Conservation (phyloP, 495 filamentous ascomycete species). For the Neurospora sp. region DNA sequence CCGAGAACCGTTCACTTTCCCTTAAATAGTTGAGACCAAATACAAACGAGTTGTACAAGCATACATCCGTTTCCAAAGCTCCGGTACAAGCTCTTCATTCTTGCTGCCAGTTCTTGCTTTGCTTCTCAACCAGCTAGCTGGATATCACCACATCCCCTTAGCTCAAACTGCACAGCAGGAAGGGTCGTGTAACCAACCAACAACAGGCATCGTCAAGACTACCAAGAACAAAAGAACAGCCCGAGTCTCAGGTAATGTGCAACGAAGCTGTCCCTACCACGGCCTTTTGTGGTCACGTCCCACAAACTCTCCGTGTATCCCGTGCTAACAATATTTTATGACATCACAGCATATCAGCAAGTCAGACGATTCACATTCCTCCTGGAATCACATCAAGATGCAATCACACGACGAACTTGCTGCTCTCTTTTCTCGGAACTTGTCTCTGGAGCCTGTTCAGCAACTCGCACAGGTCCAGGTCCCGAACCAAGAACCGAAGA, state of each 20-base stretch:
- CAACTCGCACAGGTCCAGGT: slow-evolving; percentile 20
- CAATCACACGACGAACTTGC: slow-evolving; percentile 56
- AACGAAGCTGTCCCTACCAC: background rate
- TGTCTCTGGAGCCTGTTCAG: slow-evolving; percentile 40
- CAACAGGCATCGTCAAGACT: background rate
- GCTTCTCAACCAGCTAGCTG: background rate
- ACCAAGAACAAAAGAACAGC: background rate
- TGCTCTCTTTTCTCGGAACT: slow-evolving; percentile 54
- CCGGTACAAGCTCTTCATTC: background rate
- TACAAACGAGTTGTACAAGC: background rate
- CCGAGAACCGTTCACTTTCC: background rate
- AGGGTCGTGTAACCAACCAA: background rate
- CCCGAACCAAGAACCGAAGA: slow-evolving; percentile 24
- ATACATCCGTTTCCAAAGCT: background rate
- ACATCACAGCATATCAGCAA: background rate
- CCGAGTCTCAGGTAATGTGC: background rate
- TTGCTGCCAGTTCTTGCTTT: background rate
- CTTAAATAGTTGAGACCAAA: background rate
- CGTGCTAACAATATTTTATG: background rate
- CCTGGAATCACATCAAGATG: slow-evolving; percentile 25
- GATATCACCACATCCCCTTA: background rate
- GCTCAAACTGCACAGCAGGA: background rate
- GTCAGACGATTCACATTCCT: background rate
- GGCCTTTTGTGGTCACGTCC: background rate
- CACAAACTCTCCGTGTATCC: background rate